Percentiles rank a stretch among this genome's conserved stretches.
phyloP scores from a whole-genome alignment of 169 alveolate species.

The Plasmodium knowlesi region DNA sequence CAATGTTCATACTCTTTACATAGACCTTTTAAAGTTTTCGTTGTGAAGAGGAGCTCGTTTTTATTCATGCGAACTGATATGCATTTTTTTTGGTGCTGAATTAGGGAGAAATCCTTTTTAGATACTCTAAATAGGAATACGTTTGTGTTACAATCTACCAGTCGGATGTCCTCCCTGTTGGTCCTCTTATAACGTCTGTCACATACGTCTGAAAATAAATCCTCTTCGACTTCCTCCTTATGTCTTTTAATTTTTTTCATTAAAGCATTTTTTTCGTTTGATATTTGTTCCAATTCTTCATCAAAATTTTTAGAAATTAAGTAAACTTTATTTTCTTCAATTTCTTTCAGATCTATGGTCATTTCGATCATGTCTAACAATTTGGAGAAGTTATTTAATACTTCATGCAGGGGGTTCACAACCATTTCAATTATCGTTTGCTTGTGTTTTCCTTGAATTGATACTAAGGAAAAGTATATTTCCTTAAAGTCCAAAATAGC shows the following conservation, averaged over 20 bases:
- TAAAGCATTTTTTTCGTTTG: conserved; percentile 82
- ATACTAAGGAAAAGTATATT: conserved; percentile 70
- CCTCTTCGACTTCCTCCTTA: conserved; percentile 86
- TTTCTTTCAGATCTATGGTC: conserved; percentile 93
- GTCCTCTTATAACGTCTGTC: conserved; percentile 76
- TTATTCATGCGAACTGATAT: conserved; percentile 44
- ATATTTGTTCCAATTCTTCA: conserved; percentile 81
- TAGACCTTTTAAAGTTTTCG: conserved; percentile 84
- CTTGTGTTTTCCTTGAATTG: conserved; percentile 80
- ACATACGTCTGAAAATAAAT: conserved; percentile 79
- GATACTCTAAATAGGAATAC: conserved; percentile 90
- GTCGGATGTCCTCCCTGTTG: conserved; percentile 78
- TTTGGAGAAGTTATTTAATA: conserved; percentile 86
- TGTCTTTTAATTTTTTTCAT: conserved; percentile 88
- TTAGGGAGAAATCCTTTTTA: conserved; percentile 85
- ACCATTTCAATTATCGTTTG: conserved; percentile 76
- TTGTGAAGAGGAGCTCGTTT: conserved; percentile 90
- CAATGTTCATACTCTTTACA: conserved; percentile 85
- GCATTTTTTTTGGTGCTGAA: conserved; percentile 76
- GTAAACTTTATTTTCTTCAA: conserved; percentile 89
- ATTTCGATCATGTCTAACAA: conserved; percentile 92
- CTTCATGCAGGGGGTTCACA: conserved; percentile 84
- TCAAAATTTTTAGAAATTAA: conserved; percentile 89
- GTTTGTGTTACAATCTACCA: conserved; percentile 86
- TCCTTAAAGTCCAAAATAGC: conserved; percentile 76